Base-by-base conservation (phyloP, 371 early-diverging fungal species). In the Mucor velutinosus region DNA sequence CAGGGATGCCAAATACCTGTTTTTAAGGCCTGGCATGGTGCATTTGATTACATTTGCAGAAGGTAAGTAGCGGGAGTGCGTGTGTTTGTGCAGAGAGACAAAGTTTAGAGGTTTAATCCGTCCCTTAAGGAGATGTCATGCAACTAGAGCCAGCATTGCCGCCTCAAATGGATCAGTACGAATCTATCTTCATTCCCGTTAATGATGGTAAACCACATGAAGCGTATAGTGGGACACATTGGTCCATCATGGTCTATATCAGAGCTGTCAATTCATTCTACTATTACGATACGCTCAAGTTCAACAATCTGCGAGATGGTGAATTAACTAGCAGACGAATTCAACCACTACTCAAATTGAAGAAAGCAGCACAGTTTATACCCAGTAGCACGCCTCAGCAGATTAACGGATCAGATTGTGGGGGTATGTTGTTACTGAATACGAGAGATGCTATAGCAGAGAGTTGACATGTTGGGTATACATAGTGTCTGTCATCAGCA, bases 361-460 rank as follows among this genome's bases (percentile, higher is more conserved):
- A 53, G 1, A 37, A 58, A 3, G 7, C 43, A 0, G 62, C 77
- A 2, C 45, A 64, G 10, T 71, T 78, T 59, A 67, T 74, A 71
- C 70, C 67, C 25, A 59, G 74, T 71, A 64, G 62, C n/a, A 75
- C 80, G 29, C 86, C 86, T 10, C 81, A 82, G 57, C 86, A 86
- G 65, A 62, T 58, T 7, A 86, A 86, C 63, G 76, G 81, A 15
- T 81, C 78, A 3, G 86, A 86, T 65, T 86, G 86, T 63, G 86
- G 86, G 45, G 76, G 80, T 80, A 69, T 51, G 23, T 51, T 51
- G 11, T 23, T 4, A 8, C 21, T 51, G 21, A 6, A 49, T 6
- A 21, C 11, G 7, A 33, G 21, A 12, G 19, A 49, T 49, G 21
- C 10, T 10, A 12, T 19, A 23, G 21, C 7, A 51, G 12, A 3